Base-by-base conservation (phyloP, 139 green algal species). In the Dunaliella sp. region DNA sequence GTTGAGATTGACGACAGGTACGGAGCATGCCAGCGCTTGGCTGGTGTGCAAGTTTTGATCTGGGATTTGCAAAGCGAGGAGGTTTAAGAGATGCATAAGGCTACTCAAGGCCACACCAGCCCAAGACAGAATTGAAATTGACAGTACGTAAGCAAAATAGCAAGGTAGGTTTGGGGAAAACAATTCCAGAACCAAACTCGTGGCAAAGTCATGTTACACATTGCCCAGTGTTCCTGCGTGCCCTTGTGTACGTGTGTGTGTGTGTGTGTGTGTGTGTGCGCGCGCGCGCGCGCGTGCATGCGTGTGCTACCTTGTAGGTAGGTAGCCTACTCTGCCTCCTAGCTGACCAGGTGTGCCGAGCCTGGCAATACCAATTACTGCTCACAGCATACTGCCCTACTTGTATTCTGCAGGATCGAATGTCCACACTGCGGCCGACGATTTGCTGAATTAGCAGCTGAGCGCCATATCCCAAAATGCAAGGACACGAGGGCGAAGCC, bases 401-500 rank as follows among this genome's bases (percentile, higher is more conserved):
- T 3, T 34, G 3, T 73, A 21, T 31, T 78, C 32, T 38, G 65
- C 83, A 89, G 90, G 28, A 85, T 95, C 33, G 88, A 84, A 28
- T 96, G 93, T 87, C 93, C 93, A 0, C 87, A 96, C 89, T 96
- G 93, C 83, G 92, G 92, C 77, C 90, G 94, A 77, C 90, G 88
- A 65, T 96, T 94, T 85, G 93, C 93, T 58, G 87, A 91, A 81
- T 84, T 92, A 37, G 87, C 87, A 1, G 94, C 94, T 26, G 94
- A 95, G 65, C 90, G 94, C 0, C 94, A 96, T 81, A 95, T 96
- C 76, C 92, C 92, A 1, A 91, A 93, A 75, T 96, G 94, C 86
- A 87, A 90, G 31, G 86, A 94, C 86, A 95, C 57, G 3, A 21
- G 38, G 58, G 81, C 81, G 31, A 85, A 85, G 57, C 81, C 81